Conservation (phyloP, 805 yeast genomes). For the Torulaspora microellipsoides region DNA sequence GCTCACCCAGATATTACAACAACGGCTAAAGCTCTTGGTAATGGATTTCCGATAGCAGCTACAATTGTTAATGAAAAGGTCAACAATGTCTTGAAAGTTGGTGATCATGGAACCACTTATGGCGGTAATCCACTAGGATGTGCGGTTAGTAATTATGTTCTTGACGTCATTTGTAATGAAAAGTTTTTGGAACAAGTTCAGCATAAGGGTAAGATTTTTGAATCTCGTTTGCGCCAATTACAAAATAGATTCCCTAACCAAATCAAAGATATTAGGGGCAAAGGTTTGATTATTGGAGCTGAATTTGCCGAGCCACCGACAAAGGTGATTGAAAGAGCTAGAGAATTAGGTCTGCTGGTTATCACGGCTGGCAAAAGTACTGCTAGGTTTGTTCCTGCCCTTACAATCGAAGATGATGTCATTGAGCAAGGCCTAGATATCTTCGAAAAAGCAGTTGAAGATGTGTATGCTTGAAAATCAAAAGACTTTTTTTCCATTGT, state of each 20-base stretch:
- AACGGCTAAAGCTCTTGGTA: conserved; percentile 93
- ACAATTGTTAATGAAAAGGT: conserved; percentile 80
- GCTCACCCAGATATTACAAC: conserved; percentile 95
- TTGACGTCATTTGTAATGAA: conserved; percentile 58
- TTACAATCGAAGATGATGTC: conserved; percentile 69
- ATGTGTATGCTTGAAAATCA: conserved; percentile 18
- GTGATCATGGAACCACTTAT: conserved; percentile 97
- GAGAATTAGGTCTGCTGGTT: conserved; percentile 75
- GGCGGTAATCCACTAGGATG: conserved; percentile 96
- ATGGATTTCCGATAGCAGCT: conserved; percentile 95
- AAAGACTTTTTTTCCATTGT: not conserved
- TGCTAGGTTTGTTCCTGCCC: conserved; percentile 86
- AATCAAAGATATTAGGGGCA: conserved; percentile 73
- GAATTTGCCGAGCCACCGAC: conserved; percentile 67
- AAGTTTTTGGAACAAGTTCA: conserved; percentile 59
- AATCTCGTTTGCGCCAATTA: conserved; percentile 45
- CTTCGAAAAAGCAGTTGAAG: conserved; percentile 47
- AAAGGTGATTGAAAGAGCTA: conserved; percentile 57
- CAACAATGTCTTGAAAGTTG: conserved; percentile 68
- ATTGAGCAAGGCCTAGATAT: conserved; percentile 69
- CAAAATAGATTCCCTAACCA: conserved; percentile 54
- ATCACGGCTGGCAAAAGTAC: conserved; percentile 93
- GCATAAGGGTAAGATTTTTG: conserved; percentile 54
- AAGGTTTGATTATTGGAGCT: conserved; percentile 81
- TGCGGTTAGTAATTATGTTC: conserved; percentile 72